Conservation (phyloP, 495 filamentous ascomycete species). For the Aspergillus taichungensis region DNA sequence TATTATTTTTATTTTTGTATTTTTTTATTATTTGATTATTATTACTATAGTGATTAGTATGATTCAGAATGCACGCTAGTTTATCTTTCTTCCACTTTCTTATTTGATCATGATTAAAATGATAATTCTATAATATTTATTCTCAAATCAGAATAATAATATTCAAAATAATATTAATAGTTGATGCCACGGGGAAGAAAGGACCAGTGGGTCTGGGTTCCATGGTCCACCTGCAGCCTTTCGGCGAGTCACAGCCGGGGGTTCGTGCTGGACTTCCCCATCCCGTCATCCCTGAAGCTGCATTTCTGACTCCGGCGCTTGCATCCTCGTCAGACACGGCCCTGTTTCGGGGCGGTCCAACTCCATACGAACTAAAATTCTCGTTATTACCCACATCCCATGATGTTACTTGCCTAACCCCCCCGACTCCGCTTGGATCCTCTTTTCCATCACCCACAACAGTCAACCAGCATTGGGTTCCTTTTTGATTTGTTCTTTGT, state of each 20-base stretch:
- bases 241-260: constrained; percentile 27
- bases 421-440: not conserved
- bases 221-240: constrained; percentile 21
- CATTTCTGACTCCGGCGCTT: constrained; percentile 17
- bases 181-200: constrained; percentile 20
- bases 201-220: constrained; percentile 12
- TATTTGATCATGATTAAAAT: too few species aligned
- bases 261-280: constrained; percentile 19
- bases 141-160: not conserved
- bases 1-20: constrained; percentile 8
- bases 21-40: constrained; percentile 11
- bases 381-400: constrained; percentile 1
- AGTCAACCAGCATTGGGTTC: not conserved
- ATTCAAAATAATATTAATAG: constrained; percentile 6
- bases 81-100: too few species aligned
- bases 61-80: too few species aligned
- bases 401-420: constrained; percentile 1
- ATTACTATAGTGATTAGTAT: not conserved
- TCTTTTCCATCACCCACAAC: not conserved
- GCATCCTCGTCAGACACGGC: constrained; percentile 19
- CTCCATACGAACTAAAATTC: constrained; percentile 8
- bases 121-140: too few species aligned
- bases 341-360: constrained; percentile 17
- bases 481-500: constrained; percentile 1
- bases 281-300: constrained; percentile 13